Percentiles rank a stretch among this genome's conserved stretches.
These are phyloP conservation scores for Rhodocollybia butyracea DNA, from an alignment of 768 basidiomycete species.

Conservation along the genomic window DNA sequence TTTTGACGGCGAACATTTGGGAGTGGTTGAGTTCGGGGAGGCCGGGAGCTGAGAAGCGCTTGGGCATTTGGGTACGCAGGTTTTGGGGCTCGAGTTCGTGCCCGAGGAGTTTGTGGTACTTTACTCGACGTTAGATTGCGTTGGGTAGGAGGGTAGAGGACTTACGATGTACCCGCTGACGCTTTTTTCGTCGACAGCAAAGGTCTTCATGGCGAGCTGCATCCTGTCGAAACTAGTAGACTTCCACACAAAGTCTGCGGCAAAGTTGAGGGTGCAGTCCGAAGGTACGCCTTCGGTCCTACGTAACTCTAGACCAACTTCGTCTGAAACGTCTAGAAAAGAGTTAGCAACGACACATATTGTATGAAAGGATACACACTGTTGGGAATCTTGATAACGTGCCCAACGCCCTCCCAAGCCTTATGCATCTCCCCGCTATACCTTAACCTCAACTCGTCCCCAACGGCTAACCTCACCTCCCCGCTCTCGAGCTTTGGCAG, in stretches of 20 bases:
- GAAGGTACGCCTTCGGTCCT: constrained; percentile 90
- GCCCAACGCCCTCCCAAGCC: constrained; percentile 89
- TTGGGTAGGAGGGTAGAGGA: constrained; percentile 11
- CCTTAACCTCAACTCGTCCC: constrained; percentile 89
- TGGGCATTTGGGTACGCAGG: constrained; percentile 90
- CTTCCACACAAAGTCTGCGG: constrained; percentile 99
- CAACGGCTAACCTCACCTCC: constrained; percentile 94
- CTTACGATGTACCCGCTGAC: constrained; percentile 97
- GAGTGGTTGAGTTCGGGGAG: constrained; percentile 98
- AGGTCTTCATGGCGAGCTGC: constrained; percentile 99
- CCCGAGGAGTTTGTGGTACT: constrained; percentile 98
- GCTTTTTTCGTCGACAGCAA: constrained; percentile 98
- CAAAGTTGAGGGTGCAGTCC: constrained; percentile 92
- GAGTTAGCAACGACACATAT: neutral
- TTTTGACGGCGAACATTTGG: constrained; percentile 99
- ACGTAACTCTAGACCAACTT: constrained; percentile 91
- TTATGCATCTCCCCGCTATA: constrained; percentile 89
- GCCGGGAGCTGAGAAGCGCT: constrained; percentile 94
- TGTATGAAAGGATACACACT: constrained; percentile 50
- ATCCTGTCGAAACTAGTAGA: constrained; percentile 99
- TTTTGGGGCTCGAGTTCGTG: constrained; percentile 97
- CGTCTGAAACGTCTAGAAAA: constrained; percentile 89
- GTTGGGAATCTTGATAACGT: constrained; percentile 99
- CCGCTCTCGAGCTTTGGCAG: constrained; percentile 97
- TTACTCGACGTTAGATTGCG: neutral